phyloP scores from a whole-genome alignment of 192 early-diverging fungal genomes.

The Coemansia interrupta region DNA sequence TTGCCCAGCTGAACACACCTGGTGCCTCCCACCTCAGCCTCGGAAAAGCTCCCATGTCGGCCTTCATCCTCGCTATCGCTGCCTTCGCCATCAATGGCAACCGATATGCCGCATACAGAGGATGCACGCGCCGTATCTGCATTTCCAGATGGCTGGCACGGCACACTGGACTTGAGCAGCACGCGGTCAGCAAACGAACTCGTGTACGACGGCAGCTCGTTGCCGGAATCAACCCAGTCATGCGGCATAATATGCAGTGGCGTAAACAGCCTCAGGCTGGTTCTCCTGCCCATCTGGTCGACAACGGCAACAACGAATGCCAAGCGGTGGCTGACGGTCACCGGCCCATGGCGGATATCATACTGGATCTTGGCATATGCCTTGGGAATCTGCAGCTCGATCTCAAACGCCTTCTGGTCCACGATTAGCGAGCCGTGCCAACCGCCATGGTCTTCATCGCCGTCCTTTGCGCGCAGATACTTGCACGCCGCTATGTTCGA shows the following conservation, averaged over 20 bases:
- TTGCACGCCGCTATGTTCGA: conserved; percentile 29
- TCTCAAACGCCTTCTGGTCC: conserved; percentile 47
- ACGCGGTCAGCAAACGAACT: conserved; percentile 44
- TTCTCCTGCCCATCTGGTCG: conserved; percentile 39
- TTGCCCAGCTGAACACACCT: neutral
- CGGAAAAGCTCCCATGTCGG: too few species aligned
- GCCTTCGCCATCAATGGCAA: too few species aligned
- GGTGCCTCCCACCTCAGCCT: neutral
- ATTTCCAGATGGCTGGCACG: neutral
- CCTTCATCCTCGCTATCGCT: too few species aligned
- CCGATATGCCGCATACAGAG: too few species aligned
- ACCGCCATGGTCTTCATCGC: conserved; percentile 11
- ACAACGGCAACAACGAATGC: conserved; percentile 49
- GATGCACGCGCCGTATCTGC: neutral
- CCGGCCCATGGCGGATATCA: conserved; percentile 44
- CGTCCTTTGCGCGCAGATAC: conserved; percentile 23
- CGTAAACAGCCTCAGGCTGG: conserved; percentile 47
- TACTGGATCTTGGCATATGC: conserved; percentile 50
- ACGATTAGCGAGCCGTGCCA: conserved; percentile 34
- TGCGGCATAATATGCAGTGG: conserved; percentile 50
- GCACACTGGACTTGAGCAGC: conserved; percentile 17
- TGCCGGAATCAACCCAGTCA: conserved; percentile 23
- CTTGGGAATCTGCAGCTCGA: conserved; percentile 46
- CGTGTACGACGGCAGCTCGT: conserved; percentile 40
- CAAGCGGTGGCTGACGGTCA: conserved; percentile 47